These are phyloP conservation scores for Vicia villosa DNA, from an alignment of 306 rosid genomes.

Conservation along the genomic window DNA sequence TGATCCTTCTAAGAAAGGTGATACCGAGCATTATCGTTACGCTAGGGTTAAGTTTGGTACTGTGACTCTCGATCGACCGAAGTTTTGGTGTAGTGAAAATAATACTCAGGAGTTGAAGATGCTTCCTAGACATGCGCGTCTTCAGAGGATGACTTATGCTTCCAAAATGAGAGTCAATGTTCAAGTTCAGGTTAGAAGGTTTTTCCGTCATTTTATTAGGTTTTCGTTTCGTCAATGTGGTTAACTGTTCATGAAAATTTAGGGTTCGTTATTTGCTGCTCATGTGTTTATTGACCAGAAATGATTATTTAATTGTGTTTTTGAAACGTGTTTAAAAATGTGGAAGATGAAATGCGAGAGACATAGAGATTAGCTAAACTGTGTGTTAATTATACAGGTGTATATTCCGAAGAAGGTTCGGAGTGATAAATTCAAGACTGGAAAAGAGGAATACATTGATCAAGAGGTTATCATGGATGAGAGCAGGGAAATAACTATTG, in stretches of 20 bases:
- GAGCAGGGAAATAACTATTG: constrained; percentile 59
- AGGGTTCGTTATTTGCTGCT: neutral
- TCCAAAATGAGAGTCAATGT: constrained; percentile 62
- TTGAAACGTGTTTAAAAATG: neutral
- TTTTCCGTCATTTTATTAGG: neutral
- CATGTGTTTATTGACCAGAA: constrained; percentile 27
- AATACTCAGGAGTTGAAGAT: constrained; percentile 57
- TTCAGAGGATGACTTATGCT: constrained; percentile 93
- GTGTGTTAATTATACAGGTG: constrained; percentile 48
- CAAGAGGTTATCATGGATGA: constrained; percentile 42
- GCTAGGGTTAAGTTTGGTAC: constrained; percentile 77
- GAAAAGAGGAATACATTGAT: constrained; percentile 62
- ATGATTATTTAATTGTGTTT: neutral
- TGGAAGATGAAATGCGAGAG: neutral
- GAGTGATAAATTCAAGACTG: constrained; percentile 90
- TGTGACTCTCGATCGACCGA: constrained; percentile 69
- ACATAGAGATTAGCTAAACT: neutral
- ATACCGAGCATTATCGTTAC: constrained; percentile 57
- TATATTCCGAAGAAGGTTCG: constrained; percentile 54
- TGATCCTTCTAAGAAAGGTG: constrained; percentile 90
- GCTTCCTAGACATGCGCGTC: constrained; percentile 90
- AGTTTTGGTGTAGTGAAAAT: constrained; percentile 74
- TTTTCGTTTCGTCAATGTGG: no score
- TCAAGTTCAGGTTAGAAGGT: constrained; percentile 53
- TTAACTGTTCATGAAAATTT: no score